Conservation (phyloP, 2,329 filamentous ascomycete species). For the Aspergillus candidus region DNA sequence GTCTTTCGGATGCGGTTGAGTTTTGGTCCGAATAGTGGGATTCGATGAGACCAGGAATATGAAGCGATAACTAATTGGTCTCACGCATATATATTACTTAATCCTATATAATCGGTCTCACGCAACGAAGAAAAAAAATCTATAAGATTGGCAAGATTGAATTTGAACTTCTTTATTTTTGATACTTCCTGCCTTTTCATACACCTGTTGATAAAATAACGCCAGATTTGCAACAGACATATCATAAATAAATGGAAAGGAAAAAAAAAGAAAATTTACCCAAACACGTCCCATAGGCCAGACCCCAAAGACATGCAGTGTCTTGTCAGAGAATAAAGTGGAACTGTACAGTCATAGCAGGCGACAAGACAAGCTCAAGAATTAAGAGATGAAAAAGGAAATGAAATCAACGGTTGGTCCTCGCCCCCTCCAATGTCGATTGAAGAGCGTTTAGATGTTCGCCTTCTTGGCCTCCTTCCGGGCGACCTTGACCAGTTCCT, state of each 20-base stretch:
- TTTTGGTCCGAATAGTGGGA: too few relatives aligned
- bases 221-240: slow-evolving; percentile 34
- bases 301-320: slow-evolving; percentile 35
- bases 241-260: slow-evolving; percentile 15
- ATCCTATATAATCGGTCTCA: too few relatives aligned
- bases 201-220: slow-evolving; percentile 32
- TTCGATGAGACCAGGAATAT: too few relatives aligned
- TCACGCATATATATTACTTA: too few relatives aligned
- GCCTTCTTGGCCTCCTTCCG: slow-evolving; percentile 54
- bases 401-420: slow-evolving; percentile 12
- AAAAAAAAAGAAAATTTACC: slow-evolving; percentile 18
- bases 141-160: too few relatives aligned
- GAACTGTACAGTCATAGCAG: slow-evolving; percentile 34
- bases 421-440: slow-evolving; percentile 6
- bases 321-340: slow-evolving; percentile 31
- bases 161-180: slow-evolving; percentile 4
- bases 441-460: slow-evolving; percentile 40
- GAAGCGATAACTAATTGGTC: too few relatives aligned
- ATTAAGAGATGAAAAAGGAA: slow-evolving; percentile 21
- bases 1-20: too few relatives aligned
- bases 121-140: too few relatives aligned
- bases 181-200: slow-evolving; percentile 34
- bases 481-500: slow-evolving; percentile 54
- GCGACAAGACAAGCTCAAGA: slow-evolving; percentile 22
- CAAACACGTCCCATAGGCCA: slow-evolving; percentile 31